Percentiles rank a stretch among this genome's conserved stretches.
Evolutionary conservation across 176 grass and related monocot genomes (phyloP).

Genomic region (Eremochloa ophiuroides): DNA sequence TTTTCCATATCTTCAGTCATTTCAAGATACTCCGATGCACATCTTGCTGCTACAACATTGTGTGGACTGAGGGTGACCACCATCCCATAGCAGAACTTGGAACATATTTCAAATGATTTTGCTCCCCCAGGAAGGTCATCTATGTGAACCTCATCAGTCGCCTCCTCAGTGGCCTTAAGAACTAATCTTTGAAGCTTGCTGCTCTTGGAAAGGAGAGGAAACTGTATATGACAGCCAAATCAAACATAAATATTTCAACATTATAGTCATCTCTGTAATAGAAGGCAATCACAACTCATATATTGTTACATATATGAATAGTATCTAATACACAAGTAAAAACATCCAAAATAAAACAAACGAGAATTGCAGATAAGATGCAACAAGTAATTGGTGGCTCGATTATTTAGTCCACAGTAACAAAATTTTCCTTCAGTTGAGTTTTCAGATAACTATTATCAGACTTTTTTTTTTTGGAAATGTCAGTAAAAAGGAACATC

Average conservation of each 20-base stretch:
- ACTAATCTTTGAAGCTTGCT: slow-evolving; percentile 68
- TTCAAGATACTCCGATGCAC: slow-evolving; percentile 81
- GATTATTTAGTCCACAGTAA: neutral
- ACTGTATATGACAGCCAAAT: slow-evolving; percentile 47
- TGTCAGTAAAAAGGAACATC: slow-evolving; percentile 1
- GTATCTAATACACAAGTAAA: slow-evolving; percentile 6
- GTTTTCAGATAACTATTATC: slow-evolving; percentile 1
- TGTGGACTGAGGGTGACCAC: slow-evolving; percentile 84
- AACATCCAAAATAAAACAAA: neutral
- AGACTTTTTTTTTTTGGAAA: neutral
- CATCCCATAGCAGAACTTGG: slow-evolving; percentile 99
- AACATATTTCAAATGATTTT: slow-evolving; percentile 79
- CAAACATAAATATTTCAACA: neutral
- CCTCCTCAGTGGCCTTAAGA: slow-evolving; percentile 52
- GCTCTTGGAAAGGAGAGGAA: slow-evolving; percentile 96
- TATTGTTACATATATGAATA: neutral
- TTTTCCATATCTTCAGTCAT: slow-evolving; percentile 94
- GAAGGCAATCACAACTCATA: neutral
- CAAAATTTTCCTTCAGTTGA: neutral
- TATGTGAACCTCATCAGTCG: slow-evolving; percentile 61
- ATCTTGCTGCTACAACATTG: slow-evolving; percentile 84
- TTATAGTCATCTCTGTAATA: neutral
- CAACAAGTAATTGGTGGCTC: neutral
- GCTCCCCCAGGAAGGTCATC: slow-evolving; percentile 74
- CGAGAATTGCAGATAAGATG: neutral